phyloP scores from a whole-genome alignment of 2,329 filamentous ascomycete species.

The Penicillium sp. region DNA sequence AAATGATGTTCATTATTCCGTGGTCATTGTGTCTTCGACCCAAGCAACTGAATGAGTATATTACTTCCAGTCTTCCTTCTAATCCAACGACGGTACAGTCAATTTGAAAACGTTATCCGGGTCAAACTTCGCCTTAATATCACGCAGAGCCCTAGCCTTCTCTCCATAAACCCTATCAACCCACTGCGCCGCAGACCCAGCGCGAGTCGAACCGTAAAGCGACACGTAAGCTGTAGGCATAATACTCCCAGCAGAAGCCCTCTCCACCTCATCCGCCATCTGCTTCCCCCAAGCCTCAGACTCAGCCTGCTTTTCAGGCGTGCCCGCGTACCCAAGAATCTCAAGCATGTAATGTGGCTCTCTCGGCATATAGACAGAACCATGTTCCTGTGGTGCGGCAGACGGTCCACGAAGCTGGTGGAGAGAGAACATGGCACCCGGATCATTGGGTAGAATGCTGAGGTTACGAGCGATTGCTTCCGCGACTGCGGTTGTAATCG shows the following conservation, averaged over 20 bases:
- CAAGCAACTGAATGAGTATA: too few relatives aligned
- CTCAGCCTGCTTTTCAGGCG: not conserved
- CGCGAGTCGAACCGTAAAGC: not conserved
- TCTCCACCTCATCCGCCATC: conserved; percentile 3
- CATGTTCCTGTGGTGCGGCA: not conserved
- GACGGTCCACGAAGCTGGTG: conserved; percentile 21
- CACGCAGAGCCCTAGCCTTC: conserved; percentile 12
- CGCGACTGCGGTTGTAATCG: conserved; percentile 7
- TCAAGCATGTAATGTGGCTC: conserved; percentile 25
- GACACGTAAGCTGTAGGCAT: conserved; percentile 20
- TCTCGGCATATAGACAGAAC: conserved; percentile 16
- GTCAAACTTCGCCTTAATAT: conserved; percentile 18
- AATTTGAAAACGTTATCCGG: conserved; percentile 16
- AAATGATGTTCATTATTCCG: too few relatives aligned
- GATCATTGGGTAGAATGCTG: conserved; percentile 1
- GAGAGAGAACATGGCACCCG: conserved; percentile 12
- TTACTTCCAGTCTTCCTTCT: too few relatives aligned
- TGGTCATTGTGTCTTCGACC: too few relatives aligned
- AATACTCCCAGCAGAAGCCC: conserved; percentile 6
- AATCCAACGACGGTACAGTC: conserved; percentile 8
- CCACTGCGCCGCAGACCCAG: not conserved
- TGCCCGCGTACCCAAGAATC: conserved; percentile 7
- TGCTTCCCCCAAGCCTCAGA: conserved; percentile 11
- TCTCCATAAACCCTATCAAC: conserved; percentile 19
- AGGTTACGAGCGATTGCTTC: conserved; percentile 5